phyloP scores from a whole-genome alignment of 1,139 yeast species.

The Pneumocystis oryctolagi region DNA sequence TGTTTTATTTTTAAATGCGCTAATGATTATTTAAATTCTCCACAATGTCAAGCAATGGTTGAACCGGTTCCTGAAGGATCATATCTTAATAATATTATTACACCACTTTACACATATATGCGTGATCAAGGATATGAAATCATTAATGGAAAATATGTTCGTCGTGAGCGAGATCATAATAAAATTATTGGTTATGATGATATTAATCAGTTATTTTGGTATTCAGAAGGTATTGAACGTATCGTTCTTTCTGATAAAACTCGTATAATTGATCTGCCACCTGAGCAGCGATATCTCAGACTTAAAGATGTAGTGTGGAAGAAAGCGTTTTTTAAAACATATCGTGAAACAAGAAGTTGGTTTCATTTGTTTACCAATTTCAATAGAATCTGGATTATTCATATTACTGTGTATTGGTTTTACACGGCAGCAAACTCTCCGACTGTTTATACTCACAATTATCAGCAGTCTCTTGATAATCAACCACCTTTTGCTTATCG shows the following conservation, averaged over 20 bases:
- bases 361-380: conserved; percentile 88
- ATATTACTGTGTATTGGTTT: conserved; percentile 83
- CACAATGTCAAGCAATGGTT: conserved; percentile 54
- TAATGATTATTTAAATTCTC: conserved; percentile 69
- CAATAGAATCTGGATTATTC: conserved; percentile 96
- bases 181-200: conserved; percentile 93
- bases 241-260: conserved; percentile 83
- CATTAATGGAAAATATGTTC: conserved; percentile 85
- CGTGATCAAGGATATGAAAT: conserved; percentile 94
- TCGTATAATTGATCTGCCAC: conserved; percentile 77
- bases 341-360: conserved; percentile 95
- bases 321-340: conserved; percentile 87
- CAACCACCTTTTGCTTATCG: conserved; percentile 74
- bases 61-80: conserved; percentile 68
- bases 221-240: conserved; percentile 95
- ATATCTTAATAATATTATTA: conserved; percentile 75
- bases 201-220: conserved; percentile 97
- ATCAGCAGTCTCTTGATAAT: conserved; percentile 67
- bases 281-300: conserved; percentile 74
- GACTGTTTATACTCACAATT: conserved; percentile 71
- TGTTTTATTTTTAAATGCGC: conserved; percentile 93
- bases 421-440: conserved; percentile 88
- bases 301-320: conserved; percentile 90
- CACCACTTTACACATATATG: conserved; percentile 79
- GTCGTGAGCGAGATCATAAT: conserved; percentile 94